Base-by-base conservation (phyloP, 257 asterid genomes). In the Nicotiana knightiana region DNA sequence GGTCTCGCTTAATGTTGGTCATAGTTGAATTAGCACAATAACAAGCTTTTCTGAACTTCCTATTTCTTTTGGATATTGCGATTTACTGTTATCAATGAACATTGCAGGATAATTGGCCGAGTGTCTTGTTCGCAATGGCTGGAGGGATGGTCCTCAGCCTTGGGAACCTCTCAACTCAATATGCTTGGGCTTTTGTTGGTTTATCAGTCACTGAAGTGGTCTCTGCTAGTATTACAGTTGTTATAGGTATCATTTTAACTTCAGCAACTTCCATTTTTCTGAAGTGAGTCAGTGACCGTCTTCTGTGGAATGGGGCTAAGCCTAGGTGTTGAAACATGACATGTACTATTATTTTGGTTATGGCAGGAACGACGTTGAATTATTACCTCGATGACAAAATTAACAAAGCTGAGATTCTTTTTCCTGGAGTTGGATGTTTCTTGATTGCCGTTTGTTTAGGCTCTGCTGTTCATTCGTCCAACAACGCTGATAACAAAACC, bases 181-280 rank as follows among this genome's bases (percentile, higher is more conserved):
- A 94, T 81, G 99, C 99, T 54, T 96, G 97, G 97, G 97, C 98
- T 8, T 94, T 89, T 32, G 97, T 94, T 64, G 99, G 99, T 54
- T 89, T 96, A 77, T 94, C 97, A 0, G 99, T 96, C 82, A 94
- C 99, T 17, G 95, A 89, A 87, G 99, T 96, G 63, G 87, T 96
- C 81, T 85, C 93, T n/a, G 77, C 93, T 17, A 96, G 99, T 90
- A 91, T 94, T 83, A 87, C 98, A 66, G 99, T 96, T 63, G 97
- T 96, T 46, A 88, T 96, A 88, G 99, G 99, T 96, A 88, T 82
- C 77, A 63, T 73, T 82, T 88, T 57, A 71, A 51, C 53, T 28
- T 79, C 83, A 51, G 70, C 58, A 6, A 61, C 17, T 37, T 10
- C 0, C 1, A 13, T 35, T 61, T 35, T 37, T 32, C 68, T 59